Evolutionary conservation across 1,284 basidiomycete genomes (phyloP), one percentile per base, ranked within the genome.

Genomic region (Spongiforma sp.): DNA sequence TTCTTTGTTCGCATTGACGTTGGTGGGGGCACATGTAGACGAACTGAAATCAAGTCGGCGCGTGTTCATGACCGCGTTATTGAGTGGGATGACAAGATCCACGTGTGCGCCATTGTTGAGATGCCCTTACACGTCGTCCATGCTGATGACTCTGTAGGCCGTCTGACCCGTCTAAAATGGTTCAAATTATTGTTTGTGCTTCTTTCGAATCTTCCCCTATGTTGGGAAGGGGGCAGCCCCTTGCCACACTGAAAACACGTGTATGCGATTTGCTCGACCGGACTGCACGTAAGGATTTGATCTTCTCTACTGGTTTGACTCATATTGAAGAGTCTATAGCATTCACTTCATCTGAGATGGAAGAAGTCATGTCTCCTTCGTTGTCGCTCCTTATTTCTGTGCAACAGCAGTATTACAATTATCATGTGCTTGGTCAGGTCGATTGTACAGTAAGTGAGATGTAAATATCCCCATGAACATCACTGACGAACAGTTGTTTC

Each of bases 51-150:
- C 7, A 69, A 71, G 33, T 39, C 57, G 1, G 52, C 48, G 21
- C n/a, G 9, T 9, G 37, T 63, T 2, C 7, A 62, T 12, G 58
- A 60, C 4, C 36, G 24, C 24, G 5, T 57, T 11, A 26, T 71
- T 17, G 54, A 71, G 19, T 71, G 69, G 71, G 41, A 64, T 8
- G 64, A 71, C 14, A 5, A 5, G 7, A 62, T 71, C 26, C n/a
- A 32, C 0, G 21, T 72, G 69, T 70, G 6, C 28, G 66, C 10
- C 10, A 6, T n/a, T 34, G 5, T 14, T 24, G 12, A 24, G 12
- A 1, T 15, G 36, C 48, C 36, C 21, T 17, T 24, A 9, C 1
- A 17, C n/a, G 32, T 17, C 21, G 2, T 32, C 3, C 0, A 8
- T 8, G 12, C 33, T 69, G 5, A 68, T 24, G 10, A 46, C 8